Evolutionary conservation across 2,329 filamentous ascomycete genomes (phyloP).

Genomic region (Fusarium sp.): DNA sequence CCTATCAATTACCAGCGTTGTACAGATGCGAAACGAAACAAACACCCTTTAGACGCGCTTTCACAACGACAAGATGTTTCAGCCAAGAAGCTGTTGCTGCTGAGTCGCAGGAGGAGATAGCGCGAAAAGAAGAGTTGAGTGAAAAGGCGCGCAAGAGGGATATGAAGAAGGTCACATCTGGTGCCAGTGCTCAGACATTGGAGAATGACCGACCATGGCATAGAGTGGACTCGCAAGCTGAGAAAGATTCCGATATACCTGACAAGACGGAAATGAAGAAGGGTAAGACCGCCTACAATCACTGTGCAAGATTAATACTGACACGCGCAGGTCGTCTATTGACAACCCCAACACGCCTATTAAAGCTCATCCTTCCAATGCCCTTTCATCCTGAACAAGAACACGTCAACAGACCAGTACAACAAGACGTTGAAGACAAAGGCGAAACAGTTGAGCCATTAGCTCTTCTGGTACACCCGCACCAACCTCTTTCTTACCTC

Average conservation of each 20-base stretch:
- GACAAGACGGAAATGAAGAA: conserved; percentile 33
- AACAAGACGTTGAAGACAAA: conserved; percentile 46
- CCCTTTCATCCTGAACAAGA: conserved; percentile 55
- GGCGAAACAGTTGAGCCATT: conserved; percentile 74
- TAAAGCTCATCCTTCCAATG: conserved; percentile 83
- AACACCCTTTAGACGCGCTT: conserved; percentile 18
- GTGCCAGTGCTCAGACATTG: conserved; percentile 36
- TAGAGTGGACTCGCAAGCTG: conserved; percentile 24
- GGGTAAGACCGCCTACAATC: conserved; percentile 9
- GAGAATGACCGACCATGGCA: conserved; percentile 45
- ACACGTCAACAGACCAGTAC: conserved; percentile 53
- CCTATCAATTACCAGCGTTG: conserved; percentile 2
- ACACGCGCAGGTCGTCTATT: conserved; percentile 71
- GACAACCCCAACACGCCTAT: conserved; percentile 80
- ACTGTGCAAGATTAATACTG: background rate
- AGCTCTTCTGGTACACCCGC: conserved; percentile 85
- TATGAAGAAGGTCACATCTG: conserved; percentile 34
- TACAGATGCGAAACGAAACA: background rate
- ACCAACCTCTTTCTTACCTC: conserved; percentile 90
- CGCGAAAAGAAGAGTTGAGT: conserved; percentile 22
- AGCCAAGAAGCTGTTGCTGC: conserved; percentile 13
- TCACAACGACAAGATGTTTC: conserved; percentile 32
- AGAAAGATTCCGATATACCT: conserved; percentile 26
- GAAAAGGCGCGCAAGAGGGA: conserved; percentile 37
- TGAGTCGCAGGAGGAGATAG: background rate